phyloP scores from a whole-genome alignment of 345 rosid species.

The Physaria fendleri region DNA sequence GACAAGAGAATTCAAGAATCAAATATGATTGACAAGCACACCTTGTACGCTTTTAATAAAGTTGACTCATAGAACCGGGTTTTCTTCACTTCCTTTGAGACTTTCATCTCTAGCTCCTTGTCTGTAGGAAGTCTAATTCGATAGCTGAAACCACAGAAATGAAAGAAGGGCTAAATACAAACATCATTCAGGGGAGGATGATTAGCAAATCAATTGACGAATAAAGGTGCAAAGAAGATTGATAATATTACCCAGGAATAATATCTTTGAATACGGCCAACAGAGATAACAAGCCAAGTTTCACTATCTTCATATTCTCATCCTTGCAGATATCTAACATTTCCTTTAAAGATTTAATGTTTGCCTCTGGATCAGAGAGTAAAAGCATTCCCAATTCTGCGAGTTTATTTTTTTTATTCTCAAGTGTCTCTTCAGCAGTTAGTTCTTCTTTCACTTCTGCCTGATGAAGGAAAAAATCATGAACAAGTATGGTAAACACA shows the following conservation, averaged over 20 bases:
- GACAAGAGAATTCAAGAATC: not conserved
- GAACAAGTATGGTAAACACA: not conserved
- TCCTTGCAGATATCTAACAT: slow-evolving; percentile 61
- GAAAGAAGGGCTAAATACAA: not conserved
- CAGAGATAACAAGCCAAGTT: slow-evolving; percentile 68
- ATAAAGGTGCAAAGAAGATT: not conserved
- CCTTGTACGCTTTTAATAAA: slow-evolving; percentile 79
- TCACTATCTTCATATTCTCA: slow-evolving; percentile 50
- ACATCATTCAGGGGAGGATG: not conserved
- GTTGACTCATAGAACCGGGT: slow-evolving; percentile 81
- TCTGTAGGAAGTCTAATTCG: slow-evolving; percentile 97
- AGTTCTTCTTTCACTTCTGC: slow-evolving; percentile 91
- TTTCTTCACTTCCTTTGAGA: slow-evolving; percentile 92
- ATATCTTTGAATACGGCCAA: slow-evolving; percentile 90
- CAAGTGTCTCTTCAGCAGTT: slow-evolving; percentile 67
- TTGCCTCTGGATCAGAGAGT: slow-evolving; percentile 74
- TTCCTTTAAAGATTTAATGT: slow-evolving; percentile 66
- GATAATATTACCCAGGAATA: slow-evolving; percentile 70
- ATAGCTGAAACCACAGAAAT: slow-evolving; percentile 45
- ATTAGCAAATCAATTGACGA: not conserved
- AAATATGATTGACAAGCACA: slow-evolving; percentile 16
- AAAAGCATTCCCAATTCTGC: slow-evolving; percentile 78
- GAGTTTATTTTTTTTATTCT: slow-evolving; percentile 55
- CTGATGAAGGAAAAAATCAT: slow-evolving; percentile 31
- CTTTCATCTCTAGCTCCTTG: slow-evolving; percentile 94